These are phyloP conservation scores for Tuber borchii DNA, from an alignment of 495 filamentous ascomycete genomes.

Conservation along the genomic window DNA sequence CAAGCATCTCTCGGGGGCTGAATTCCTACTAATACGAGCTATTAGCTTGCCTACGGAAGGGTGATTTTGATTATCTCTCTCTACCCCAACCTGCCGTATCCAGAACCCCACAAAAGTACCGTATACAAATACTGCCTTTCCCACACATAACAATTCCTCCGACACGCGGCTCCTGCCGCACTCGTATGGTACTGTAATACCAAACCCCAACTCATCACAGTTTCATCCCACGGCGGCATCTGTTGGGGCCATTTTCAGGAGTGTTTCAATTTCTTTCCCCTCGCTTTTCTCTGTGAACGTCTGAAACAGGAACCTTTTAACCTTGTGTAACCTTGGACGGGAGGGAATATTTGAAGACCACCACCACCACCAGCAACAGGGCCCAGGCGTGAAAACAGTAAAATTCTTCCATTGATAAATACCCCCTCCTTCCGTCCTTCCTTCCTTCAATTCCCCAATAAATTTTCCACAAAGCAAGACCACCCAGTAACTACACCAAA, in stretches of 20 bases:
- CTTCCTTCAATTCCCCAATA: neutral
- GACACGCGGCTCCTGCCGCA: neutral
- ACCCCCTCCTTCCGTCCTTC: neutral
- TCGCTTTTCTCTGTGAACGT: neutral
- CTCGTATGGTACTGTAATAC: neutral
- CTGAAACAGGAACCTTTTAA: neutral
- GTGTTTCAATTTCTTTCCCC: neutral
- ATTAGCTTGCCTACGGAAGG: neutral
- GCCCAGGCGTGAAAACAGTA: neutral
- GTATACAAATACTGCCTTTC: too few species aligned
- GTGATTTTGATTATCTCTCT: neutral
- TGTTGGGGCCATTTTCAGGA: neutral
- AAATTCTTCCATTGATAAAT: neutral
- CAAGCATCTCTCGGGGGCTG: neutral
- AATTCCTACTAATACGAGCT: neutral
- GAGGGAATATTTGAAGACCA: neutral
- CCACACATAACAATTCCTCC: too few species aligned
- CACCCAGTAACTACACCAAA: neutral
- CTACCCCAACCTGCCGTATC: neutral
- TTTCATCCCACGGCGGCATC: neutral
- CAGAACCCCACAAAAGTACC: too few species aligned
- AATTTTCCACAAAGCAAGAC: neutral
- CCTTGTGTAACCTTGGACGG: neutral
- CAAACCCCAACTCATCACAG: neutral
- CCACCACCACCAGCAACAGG: neutral